Base-by-base conservation (phyloP, 495 filamentous ascomycete species). In the Parachaetomium inaequale region DNA sequence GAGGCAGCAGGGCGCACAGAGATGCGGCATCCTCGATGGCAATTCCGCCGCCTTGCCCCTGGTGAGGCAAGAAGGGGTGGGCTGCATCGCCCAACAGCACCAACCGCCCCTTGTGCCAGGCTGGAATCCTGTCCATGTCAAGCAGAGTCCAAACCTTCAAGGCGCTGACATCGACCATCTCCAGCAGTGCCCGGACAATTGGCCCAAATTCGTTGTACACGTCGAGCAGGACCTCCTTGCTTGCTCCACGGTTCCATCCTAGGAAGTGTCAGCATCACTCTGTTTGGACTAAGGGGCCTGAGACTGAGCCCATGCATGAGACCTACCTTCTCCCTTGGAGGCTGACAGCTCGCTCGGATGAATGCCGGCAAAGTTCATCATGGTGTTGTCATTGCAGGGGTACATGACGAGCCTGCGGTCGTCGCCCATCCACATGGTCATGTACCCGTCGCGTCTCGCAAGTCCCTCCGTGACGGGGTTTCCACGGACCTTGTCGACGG, bases 11-110 rank as follows among this genome's bases (percentile, higher is more conserved):
- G 8, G 78, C 77, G 7, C 75, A 79, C 0, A 87, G 70, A 2
- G 80, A 73, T 0, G 81, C 78, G 3, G 79, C 83, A 63, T 87
- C 84, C 65, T 88, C 85, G 31, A 85, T 80, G 0, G 81, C 81
- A 64, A 79, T 76, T 0, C 75, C 79, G 45, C 47, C 58, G 34
- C 82, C 82, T 66, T 84, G 81, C 0, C 79, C 81, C 63, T 79
- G 75, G 55, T 79, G 66, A 58, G 61, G 62, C 14, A 60, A 38
- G 50, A 87, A 85, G 12, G 84, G 84, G 74, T 88, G 84, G 28
- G 81, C 83, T 0, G 85, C 82, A 75, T 88, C 85, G 5, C 85
- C 85, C 4, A 88, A 49, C 0, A 84, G 65, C 10, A 74, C 82
- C 32, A 86, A 50, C 17, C 72, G 71, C 6, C 69, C 78, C n/a